Conservation (phyloP, 305 asterid genomes). For the Fraxinus floribunda region DNA sequence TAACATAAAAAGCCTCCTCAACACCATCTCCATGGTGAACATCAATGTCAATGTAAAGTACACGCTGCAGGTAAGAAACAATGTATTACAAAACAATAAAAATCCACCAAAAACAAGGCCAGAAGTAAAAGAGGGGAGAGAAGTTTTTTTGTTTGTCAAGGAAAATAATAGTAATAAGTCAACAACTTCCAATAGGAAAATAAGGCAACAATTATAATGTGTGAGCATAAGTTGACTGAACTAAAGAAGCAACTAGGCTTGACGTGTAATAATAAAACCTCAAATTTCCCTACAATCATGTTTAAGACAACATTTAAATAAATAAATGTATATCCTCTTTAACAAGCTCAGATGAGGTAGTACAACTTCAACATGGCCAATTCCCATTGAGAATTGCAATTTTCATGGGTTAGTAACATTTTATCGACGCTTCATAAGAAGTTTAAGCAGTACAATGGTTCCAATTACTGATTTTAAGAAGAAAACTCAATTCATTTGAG, state of each 20-base stretch:
- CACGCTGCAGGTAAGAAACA: constrained; percentile 42
- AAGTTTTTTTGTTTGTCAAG: background rate
- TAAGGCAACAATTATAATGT: background rate
- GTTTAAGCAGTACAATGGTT: background rate
- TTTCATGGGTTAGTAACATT: background rate
- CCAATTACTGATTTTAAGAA: background rate
- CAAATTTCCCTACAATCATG: background rate
- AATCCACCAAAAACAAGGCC: background rate
- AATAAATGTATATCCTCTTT: background rate
- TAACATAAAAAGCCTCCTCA: constrained; percentile 60
- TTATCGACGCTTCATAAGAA: background rate
- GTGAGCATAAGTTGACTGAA: background rate
- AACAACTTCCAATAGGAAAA: background rate
- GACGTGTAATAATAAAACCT: background rate
- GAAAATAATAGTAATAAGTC: background rate
- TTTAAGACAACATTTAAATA: background rate
- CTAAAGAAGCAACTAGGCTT: background rate
- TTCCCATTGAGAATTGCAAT: background rate
- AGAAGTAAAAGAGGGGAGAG: background rate
- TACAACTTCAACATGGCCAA: background rate
- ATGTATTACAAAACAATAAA: background rate
- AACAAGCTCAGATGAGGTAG: background rate
- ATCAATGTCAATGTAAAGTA: constrained; percentile 53
- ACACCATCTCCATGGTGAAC: constrained; percentile 70
- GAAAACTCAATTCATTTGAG: background rate